Percentiles rank a stretch among this genome's conserved stretches.
Evolutionary conservation across 306 rosid genomes (phyloP).

Genomic region (Rosa rugosa): DNA sequence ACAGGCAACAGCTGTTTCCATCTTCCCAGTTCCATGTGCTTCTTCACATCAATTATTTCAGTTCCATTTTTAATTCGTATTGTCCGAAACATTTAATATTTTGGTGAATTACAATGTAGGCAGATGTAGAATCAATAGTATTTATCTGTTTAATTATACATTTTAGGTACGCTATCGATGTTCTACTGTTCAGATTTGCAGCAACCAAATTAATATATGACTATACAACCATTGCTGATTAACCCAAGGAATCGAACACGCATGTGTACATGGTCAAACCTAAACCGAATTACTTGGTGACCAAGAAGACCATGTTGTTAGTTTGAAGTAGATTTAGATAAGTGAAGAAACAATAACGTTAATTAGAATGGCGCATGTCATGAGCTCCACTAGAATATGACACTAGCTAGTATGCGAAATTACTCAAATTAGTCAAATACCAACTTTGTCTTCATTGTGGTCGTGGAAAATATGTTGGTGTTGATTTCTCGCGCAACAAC

Average conservation of each 20-base stretch:
- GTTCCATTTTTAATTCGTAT: neutral
- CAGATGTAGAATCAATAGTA: neutral
- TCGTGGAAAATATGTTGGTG: neutral
- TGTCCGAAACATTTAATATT: neutral
- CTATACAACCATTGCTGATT: neutral
- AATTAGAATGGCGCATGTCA: neutral
- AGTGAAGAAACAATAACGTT: neutral
- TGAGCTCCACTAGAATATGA: neutral
- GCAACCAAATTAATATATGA: neutral
- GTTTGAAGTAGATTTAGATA: neutral
- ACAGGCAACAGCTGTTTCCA: conserved; percentile 36
- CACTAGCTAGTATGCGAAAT: neutral
- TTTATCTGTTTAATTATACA: neutral
- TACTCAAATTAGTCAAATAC: neutral
- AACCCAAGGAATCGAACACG: neutral
- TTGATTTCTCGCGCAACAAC: neutral
- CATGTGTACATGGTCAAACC: neutral
- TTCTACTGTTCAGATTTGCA: neutral
- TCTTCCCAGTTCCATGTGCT: conserved; percentile 30
- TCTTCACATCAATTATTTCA: neutral
- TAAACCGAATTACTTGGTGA: neutral
- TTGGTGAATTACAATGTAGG: neutral
- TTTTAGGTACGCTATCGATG: conserved; percentile 6
- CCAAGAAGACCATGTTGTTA: neutral
- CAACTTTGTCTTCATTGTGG: neutral